These are phyloP conservation scores for Penicillium italicum DNA, from an alignment of 2,329 filamentous ascomycete genomes.

Conservation along the genomic window DNA sequence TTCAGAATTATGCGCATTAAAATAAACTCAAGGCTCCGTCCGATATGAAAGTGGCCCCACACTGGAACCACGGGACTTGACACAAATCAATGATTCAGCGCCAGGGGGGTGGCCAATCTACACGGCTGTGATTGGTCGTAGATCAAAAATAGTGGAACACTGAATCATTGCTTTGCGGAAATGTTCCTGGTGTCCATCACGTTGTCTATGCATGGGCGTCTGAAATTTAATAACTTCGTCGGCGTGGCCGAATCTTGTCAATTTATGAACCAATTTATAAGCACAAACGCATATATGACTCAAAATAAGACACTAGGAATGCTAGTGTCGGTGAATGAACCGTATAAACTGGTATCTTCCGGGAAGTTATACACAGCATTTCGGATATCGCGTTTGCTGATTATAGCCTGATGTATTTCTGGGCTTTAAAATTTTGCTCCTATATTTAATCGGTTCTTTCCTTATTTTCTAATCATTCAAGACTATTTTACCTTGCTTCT, in stretches of 20 bases:
- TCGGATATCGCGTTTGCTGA: neutral
- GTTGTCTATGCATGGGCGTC: neutral
- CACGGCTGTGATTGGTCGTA: accelerated
- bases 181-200: neutral
- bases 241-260: neutral
- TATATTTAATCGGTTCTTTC: neutral
- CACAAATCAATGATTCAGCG: constrained; percentile 2
- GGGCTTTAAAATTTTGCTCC: neutral
- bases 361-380: neutral
- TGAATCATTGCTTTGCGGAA: neutral
- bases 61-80: neutral
- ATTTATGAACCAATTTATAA: neutral
- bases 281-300: neutral
- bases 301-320: neutral
- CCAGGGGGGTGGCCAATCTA: accelerated
- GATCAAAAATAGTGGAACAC: neutral
- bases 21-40: neutral
- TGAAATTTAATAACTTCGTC: neutral
- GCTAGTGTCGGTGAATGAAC: neutral
- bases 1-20: neutral
- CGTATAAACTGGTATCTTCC: neutral
- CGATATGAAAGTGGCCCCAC: neutral
- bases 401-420: neutral
- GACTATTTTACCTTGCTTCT: neutral
- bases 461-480: neutral